These are phyloP conservation scores for Pisolithus albus DNA, from an alignment of 768 basidiomycete genomes.

Conservation along the genomic window DNA sequence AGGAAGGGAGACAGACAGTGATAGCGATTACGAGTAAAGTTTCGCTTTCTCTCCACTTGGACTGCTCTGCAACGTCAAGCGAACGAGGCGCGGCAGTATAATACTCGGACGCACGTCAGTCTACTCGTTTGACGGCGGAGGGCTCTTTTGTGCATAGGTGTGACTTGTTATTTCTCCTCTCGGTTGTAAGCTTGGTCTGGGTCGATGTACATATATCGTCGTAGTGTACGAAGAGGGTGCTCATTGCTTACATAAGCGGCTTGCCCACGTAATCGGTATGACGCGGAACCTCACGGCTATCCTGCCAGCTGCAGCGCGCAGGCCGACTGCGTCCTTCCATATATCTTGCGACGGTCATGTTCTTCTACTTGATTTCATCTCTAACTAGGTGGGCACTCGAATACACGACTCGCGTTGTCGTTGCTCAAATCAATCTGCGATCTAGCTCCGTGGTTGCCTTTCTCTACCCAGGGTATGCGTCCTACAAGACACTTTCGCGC, in stretches of 20 bases:
- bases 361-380: conserved; percentile 37
- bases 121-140: too few species aligned
- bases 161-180: too few species aligned
- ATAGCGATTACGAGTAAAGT: conserved; percentile 18
- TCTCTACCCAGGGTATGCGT: conserved; percentile 90
- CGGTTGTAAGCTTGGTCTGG: too few species aligned
- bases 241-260: background rate
- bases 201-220: too few species aligned
- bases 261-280: background rate
- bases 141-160: too few species aligned
- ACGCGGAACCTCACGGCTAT: background rate
- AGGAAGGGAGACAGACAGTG: conserved; percentile 12
- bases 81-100: too few species aligned
- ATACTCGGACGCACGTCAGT: too few species aligned
- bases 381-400: conserved; percentile 31
- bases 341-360: conserved; percentile 22
- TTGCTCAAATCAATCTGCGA: background rate
- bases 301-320: background rate
- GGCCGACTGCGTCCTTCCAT: background rate
- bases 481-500: conserved; percentile 89
- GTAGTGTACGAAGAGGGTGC: too few species aligned
- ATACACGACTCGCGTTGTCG: conserved; percentile 29
- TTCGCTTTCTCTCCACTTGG: background rate
- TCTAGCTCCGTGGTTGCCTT: conserved; percentile 67
- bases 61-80: too few species aligned